phyloP scores from a whole-genome alignment of 2,329 filamentous ascomycete genomes.

The Botrytis fabae region DNA sequence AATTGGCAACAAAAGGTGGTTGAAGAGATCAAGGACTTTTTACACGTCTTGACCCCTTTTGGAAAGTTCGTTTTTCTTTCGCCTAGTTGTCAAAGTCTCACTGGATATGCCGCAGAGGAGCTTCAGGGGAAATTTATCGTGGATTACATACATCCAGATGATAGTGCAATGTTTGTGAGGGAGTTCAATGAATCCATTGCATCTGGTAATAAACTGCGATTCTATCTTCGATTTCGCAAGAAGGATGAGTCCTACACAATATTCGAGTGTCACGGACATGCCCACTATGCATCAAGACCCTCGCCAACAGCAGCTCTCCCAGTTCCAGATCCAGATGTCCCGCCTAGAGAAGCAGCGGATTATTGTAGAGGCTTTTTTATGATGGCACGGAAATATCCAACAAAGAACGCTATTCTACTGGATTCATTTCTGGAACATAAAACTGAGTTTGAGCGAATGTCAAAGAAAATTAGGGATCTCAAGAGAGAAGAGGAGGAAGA shows the following conservation, averaged over 20 bases:
- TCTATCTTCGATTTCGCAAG: conserved; percentile 83
- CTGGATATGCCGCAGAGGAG: conserved; percentile 71
- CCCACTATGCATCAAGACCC: conserved; percentile 73
- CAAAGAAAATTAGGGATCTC: conserved; percentile 80
- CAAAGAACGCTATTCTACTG: conserved; percentile 78
- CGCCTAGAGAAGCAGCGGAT: conserved; percentile 54
- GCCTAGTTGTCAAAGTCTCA: conserved; percentile 71
- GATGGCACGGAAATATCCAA: conserved; percentile 87
- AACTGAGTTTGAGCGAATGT: conserved; percentile 88
- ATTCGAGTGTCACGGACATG: conserved; percentile 90
- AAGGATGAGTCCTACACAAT: conserved; percentile 73
- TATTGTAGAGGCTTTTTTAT: conserved; percentile 91
- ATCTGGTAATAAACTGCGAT: conserved; percentile 72
- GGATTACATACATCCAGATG: conserved; percentile 83
- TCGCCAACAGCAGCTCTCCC: conserved; percentile 45
- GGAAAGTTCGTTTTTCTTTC: conserved; percentile 86
- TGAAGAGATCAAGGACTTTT: conserved; percentile 84
- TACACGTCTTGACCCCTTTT: conserved; percentile 83
- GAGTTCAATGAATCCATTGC: conserved; percentile 90
- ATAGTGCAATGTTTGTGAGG: conserved; percentile 76
- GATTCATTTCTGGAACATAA: conserved; percentile 97
- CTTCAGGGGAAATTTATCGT: conserved; percentile 74
- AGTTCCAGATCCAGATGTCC: background rate
- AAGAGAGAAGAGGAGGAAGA: conserved; percentile 85
- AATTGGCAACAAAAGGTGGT: conserved; percentile 89